phyloP scores from a whole-genome alignment of 164 flowering plant species.

The Annona squamosa region DNA sequence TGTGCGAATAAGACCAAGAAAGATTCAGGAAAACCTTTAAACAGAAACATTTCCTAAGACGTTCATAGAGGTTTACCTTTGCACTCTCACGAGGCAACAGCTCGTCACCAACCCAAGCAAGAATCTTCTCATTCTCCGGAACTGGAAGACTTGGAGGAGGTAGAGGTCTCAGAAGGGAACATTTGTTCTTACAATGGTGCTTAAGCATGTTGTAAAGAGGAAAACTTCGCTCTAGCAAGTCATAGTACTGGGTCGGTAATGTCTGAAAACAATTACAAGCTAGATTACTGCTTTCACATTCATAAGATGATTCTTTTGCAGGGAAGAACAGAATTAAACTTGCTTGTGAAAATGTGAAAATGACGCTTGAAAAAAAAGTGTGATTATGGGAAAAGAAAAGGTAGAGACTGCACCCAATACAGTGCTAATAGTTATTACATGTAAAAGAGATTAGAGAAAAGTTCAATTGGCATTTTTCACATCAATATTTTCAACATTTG shows the following conservation, averaged over 20 bases:
- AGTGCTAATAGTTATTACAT: no score
- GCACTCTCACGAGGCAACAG: conserved; percentile 88
- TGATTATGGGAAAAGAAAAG: no score
- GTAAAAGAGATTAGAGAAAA: no score
- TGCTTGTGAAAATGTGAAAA: no score
- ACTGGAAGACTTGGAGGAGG: conserved; percentile 76
- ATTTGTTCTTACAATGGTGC: conserved; percentile 30
- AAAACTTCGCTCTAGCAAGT: conserved; percentile 73
- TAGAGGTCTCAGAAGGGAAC: conserved; percentile 31
- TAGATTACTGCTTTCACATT: not conserved
- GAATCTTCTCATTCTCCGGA: conserved; percentile 77
- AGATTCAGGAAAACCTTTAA: not conserved
- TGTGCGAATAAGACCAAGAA: conserved; percentile 2
- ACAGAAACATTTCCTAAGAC: not conserved
- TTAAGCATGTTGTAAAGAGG: conserved; percentile 79
- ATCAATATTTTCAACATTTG: no score
- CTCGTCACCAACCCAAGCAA: conserved; percentile 87
- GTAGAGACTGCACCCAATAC: no score
- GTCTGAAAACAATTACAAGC: conserved; percentile 35
- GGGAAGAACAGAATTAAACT: not conserved
- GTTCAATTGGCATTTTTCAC: no score
- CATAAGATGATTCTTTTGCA: not conserved
- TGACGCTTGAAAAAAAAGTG: no score
- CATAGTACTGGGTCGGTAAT: conserved; percentile 55
- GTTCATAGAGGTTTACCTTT: conserved; percentile 45